phyloP scores from a whole-genome alignment of 139 green algal species.

The Closterium sp. region DNA sequence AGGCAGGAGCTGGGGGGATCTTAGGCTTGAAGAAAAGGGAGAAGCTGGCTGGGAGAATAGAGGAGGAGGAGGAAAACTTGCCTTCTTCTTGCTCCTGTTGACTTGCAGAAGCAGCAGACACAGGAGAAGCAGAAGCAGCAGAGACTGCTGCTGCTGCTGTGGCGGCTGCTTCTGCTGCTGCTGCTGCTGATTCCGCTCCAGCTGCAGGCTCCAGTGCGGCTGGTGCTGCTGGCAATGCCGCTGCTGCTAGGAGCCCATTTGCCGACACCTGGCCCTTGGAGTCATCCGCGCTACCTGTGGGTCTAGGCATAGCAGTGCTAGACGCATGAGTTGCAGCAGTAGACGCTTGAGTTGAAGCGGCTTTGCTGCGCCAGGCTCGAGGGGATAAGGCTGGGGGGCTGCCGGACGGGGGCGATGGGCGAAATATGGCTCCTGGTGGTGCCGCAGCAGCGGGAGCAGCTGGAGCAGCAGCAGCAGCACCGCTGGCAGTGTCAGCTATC shows the following conservation, averaged over 20 bases:
- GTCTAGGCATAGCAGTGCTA: too few relatives aligned
- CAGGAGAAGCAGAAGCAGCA: not conserved
- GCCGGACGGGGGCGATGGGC: not conserved
- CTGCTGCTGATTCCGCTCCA: not conserved
- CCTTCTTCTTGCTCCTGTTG: not conserved
- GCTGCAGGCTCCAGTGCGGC: too few relatives aligned
- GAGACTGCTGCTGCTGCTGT: not conserved
- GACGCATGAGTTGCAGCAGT: not conserved
- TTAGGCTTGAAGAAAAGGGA: not conserved
- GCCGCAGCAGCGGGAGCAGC: not conserved
- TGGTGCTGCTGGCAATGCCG: too few relatives aligned
- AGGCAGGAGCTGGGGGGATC: not conserved
- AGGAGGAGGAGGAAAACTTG: not conserved
- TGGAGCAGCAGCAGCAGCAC: not conserved
- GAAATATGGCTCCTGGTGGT: not conserved
- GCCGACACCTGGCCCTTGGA: too few relatives aligned
- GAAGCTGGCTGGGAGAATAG: not conserved
- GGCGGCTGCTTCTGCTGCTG: not conserved
- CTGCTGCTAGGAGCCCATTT: too few relatives aligned
- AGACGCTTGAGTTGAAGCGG: not conserved
- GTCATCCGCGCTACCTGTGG: too few relatives aligned
- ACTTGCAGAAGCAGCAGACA: not conserved
- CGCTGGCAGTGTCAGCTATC: not conserved
- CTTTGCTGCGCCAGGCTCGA: not conserved
- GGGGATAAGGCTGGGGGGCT: not conserved